phyloP scores from a whole-genome alignment of 768 basidiomycete genomes.

The Tremella mesenterica region DNA sequence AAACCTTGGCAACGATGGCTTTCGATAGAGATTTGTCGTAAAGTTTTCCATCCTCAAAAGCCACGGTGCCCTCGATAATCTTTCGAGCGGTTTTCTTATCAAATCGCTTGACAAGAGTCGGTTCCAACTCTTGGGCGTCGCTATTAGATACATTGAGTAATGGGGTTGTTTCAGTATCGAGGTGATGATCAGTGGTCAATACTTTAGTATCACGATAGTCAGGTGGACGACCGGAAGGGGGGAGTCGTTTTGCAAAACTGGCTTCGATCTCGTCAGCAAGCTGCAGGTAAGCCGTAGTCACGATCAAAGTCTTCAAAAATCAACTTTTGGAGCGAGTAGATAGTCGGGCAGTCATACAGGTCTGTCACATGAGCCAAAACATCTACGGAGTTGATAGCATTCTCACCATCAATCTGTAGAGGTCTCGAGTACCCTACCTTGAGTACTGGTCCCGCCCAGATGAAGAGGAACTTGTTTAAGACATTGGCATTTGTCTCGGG shows the following conservation, averaged over 20 bases:
- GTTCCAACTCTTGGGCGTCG: neutral
- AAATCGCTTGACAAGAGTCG: neutral
- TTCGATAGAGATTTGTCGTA: constrained; percentile 30
- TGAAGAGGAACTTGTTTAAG: constrained; percentile 18
- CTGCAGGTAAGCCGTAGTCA: constrained; percentile 2
- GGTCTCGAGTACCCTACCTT: constrained; percentile 28
- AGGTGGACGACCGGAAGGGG: constrained; percentile 10
- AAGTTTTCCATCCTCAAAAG: constrained; percentile 19
- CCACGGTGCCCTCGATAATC: constrained; percentile 18
- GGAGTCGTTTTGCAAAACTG: constrained; percentile 7
- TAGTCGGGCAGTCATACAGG: neutral
- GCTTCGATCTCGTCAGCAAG: constrained; percentile 7
- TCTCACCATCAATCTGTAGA: constrained; percentile 18
- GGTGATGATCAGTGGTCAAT: neutral
- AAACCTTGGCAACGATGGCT: constrained; percentile 17
- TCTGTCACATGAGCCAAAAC: neutral
- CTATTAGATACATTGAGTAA: neutral
- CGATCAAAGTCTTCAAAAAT: no score
- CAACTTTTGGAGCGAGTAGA: no score
- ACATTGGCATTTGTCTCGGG: constrained; percentile 16
- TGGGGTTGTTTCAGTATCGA: neutral
- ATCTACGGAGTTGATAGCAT: neutral
- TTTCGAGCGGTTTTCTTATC: constrained; percentile 23
- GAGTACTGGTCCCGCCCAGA: constrained; percentile 28
- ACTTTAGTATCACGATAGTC: neutral